Conservation (phyloP, 352 stramenopile species). For the Aphanomyces stellatus region DNA sequence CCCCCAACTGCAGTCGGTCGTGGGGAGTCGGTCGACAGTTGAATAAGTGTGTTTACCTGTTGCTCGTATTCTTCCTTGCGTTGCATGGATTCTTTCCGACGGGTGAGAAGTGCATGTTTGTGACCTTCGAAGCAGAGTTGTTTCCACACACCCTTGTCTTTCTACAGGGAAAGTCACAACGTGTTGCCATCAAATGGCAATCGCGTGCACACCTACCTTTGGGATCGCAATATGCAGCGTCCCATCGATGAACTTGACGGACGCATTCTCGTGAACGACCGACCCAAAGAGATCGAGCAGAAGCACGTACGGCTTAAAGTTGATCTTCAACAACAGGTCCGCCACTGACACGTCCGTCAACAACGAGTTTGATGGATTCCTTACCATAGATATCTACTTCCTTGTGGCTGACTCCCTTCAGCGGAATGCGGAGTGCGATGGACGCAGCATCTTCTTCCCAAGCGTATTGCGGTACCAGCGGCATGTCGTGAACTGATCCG, state of each 20-base stretch:
- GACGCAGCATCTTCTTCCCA: slow-evolving; percentile 51
- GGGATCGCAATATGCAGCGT: background rate
- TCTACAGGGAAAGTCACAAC: slow-evolving; percentile 36
- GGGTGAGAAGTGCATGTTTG: slow-evolving; percentile 33
- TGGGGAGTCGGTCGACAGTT: no score
- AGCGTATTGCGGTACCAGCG: slow-evolving; percentile 47
- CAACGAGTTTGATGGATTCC: background rate
- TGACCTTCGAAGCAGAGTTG: slow-evolving; percentile 30
- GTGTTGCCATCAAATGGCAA: background rate
- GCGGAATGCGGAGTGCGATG: slow-evolving; percentile 40
- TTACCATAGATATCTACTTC: slow-evolving; percentile 64
- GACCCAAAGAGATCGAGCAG: slow-evolving; percentile 51
- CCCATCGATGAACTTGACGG: slow-evolving; percentile 11
- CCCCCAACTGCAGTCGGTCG: slow-evolving; percentile 25
- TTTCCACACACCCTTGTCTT: slow-evolving; percentile 31
- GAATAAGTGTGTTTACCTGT: no score
- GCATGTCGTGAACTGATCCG: slow-evolving; percentile 30
- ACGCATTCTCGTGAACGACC: slow-evolving; percentile 32
- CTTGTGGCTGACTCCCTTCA: slow-evolving; percentile 40
- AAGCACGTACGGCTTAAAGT: slow-evolving; percentile 62
- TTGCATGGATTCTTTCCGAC: slow-evolving; percentile 52
- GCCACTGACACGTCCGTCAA: slow-evolving; percentile 34
- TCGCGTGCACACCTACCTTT: slow-evolving; percentile 5
- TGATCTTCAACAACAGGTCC: slow-evolving; percentile 73
- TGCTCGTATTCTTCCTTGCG: slow-evolving; percentile 38